phyloP scores from a whole-genome alignment of 768 basidiomycete species.

The Tylopilus intermedius region DNA sequence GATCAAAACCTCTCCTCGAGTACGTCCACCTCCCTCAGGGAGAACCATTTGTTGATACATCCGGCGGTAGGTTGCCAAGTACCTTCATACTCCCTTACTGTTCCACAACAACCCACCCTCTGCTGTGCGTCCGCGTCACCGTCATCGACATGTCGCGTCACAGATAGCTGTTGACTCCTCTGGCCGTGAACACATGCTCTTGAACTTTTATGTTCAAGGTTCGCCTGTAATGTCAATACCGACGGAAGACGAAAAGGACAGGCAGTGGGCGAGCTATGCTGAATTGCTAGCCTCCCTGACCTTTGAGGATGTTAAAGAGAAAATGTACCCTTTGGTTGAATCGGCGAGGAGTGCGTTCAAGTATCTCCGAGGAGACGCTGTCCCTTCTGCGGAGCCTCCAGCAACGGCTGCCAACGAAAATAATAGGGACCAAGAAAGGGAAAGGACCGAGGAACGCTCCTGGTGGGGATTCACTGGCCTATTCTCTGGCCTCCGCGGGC shows the following conservation, averaged over 20 bases:
- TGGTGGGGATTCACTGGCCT: constrained; percentile 60
- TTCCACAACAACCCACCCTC: constrained; percentile 85
- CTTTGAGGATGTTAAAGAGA: constrained; percentile 50
- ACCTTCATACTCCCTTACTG: constrained; percentile 59
- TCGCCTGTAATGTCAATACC: constrained; percentile 32
- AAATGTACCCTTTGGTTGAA: constrained; percentile 39
- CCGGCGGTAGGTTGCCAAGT: constrained; percentile 53
- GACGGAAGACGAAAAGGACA: constrained; percentile 23
- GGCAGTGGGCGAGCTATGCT: constrained; percentile 31
- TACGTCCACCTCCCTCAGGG: constrained; percentile 22
- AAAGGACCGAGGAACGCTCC: constrained; percentile 29
- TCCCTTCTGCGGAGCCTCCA: constrained; percentile 34
- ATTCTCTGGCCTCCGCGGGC: constrained; percentile 58
- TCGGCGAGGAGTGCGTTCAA: constrained; percentile 56
- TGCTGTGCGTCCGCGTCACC: constrained; percentile 68
- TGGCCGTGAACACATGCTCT: constrained; percentile 78
- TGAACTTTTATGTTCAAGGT: constrained; percentile 78
- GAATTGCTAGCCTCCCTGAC: constrained; percentile 51
- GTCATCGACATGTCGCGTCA: constrained; percentile 77
- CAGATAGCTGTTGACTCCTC: constrained; percentile 67
- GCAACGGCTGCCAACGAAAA: constrained; percentile 26
- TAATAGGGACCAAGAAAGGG: constrained; percentile 26
- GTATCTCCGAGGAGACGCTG: constrained; percentile 65
- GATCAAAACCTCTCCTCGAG: constrained; percentile 43
- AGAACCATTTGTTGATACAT: not conserved